These are phyloP conservation scores for Aspergillus panamensis DNA, from an alignment of 495 filamentous ascomycete species.

Conservation along the genomic window DNA sequence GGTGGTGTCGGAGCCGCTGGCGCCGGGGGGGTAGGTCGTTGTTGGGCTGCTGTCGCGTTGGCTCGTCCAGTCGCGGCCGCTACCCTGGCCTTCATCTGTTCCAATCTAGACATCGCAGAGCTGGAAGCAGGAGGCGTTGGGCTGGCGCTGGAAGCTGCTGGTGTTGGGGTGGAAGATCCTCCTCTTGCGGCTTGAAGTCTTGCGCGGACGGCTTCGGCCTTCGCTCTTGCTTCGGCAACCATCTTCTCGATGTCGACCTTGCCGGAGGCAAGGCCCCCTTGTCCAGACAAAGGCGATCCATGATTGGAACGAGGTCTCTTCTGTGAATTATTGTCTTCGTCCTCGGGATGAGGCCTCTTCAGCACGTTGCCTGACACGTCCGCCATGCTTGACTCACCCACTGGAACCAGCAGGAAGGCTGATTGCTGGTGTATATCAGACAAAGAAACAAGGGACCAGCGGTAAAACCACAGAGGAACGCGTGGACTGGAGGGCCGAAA, in stretches of 20 bases:
- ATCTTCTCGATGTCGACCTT: slow-evolving; percentile 58
- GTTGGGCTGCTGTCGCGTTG: slow-evolving; percentile 39
- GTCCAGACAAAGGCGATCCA: slow-evolving; percentile 51
- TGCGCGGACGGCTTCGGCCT: slow-evolving; percentile 57
- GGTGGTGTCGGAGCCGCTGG: slow-evolving; percentile 12
- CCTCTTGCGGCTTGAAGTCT: slow-evolving; percentile 48
- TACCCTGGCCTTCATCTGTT: slow-evolving; percentile 77
- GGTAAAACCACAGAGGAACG: background rate
- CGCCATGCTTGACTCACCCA: slow-evolving; percentile 43
- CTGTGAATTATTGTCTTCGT: slow-evolving; percentile 49
- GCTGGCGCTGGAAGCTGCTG: slow-evolving; percentile 34
- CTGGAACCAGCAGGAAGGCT: slow-evolving; percentile 5
- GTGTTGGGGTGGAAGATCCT: slow-evolving; percentile 26
- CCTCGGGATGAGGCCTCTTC: slow-evolving; percentile 58
- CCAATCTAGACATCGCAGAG: slow-evolving; percentile 50
- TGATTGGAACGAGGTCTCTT: slow-evolving; percentile 59
- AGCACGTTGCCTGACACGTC: slow-evolving; percentile 48
- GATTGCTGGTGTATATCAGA: background rate
- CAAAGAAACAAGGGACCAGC: background rate
- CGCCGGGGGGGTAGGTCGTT: slow-evolving; percentile 36
- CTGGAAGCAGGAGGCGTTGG: slow-evolving; percentile 44
- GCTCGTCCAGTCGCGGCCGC: slow-evolving; percentile 67
- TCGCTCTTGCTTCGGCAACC: slow-evolving; percentile 60
- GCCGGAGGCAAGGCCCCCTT: slow-evolving; percentile 33
- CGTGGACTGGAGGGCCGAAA: background rate